A percentile compares a stretch with the other conserved stretches of the same genome.
These are phyloP conservation scores for Pleurotus cornucopiae DNA, from an alignment of 768 basidiomycete species.

Conservation along the genomic window DNA sequence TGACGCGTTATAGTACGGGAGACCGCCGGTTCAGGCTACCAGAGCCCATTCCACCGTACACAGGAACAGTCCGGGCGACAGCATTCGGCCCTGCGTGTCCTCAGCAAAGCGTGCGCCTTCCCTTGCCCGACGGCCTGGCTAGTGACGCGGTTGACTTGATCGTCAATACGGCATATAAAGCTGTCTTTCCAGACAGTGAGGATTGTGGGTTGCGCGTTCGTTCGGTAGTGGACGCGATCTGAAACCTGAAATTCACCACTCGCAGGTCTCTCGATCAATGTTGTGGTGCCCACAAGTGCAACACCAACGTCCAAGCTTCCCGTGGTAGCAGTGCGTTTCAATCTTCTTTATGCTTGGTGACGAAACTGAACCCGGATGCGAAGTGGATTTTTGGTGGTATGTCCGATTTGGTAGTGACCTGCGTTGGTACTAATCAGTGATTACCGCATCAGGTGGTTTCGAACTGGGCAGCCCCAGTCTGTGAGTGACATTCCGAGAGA, in stretches of 20 bases:
- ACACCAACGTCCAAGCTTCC: conserved; percentile 42
- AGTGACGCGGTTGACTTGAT: conserved; percentile 29
- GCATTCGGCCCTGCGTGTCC: conserved; percentile 31
- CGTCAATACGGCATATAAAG: conserved; percentile 22
- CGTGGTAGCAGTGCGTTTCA: conserved; percentile 43
- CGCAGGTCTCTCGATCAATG: conserved; percentile 30
- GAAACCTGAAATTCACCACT: not conserved
- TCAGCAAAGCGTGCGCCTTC: conserved; percentile 36
- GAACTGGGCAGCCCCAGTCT: conserved; percentile 33
- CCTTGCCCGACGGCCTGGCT: conserved; percentile 28
- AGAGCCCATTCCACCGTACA: conserved; percentile 21
- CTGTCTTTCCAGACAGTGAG: conserved; percentile 30
- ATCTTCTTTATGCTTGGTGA: not conserved
- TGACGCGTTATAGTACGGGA: not conserved
- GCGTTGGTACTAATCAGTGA: too few species aligned
- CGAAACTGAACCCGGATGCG: not conserved
- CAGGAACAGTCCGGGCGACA: conserved; percentile 22
- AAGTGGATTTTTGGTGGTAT: conserved; percentile 52
- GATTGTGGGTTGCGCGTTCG: conserved; percentile 35
- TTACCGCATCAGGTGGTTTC: conserved; percentile 30
- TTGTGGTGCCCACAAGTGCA: conserved; percentile 39
- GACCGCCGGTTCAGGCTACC: conserved; percentile 23
- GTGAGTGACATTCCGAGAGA: conserved; percentile 15
- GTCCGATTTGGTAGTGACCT: not conserved
- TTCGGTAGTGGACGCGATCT: not conserved